phyloP scores from a whole-genome alignment of 345 rosid species.

The Theobroma cacao region DNA sequence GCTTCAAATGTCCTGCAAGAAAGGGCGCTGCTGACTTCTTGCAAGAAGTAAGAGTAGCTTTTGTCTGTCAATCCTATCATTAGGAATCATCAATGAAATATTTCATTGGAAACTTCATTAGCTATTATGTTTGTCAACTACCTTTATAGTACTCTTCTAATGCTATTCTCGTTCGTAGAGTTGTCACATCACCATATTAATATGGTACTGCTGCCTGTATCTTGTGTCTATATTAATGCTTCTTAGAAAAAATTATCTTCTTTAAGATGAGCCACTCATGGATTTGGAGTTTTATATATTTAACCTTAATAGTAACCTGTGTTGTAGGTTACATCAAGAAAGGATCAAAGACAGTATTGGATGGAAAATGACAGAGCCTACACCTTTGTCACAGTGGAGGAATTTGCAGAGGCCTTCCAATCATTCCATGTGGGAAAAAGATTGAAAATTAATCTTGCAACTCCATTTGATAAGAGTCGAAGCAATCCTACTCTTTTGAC shows the following conservation, averaged over 20 bases:
- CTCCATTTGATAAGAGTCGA: slow-evolving; percentile 50
- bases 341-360: slow-evolving; percentile 85
- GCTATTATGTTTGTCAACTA: neutral
- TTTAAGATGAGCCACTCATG: neutral
- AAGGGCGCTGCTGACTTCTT: slow-evolving; percentile 82
- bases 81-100: neutral
- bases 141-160: neutral
- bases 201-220: neutral
- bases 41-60: slow-evolving; percentile 57
- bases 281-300: neutral
- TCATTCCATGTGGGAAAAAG: slow-evolving; percentile 52
- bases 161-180: neutral
- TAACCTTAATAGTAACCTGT: neutral
- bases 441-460: slow-evolving; percentile 42
- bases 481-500: slow-evolving; percentile 69
- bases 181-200: neutral
- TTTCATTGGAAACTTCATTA: neutral
- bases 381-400: slow-evolving; percentile 49
- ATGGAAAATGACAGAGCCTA: slow-evolving; percentile 46
- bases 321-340: slow-evolving; percentile 71
- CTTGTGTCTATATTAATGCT: slow-evolving; percentile 5
- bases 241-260: slow-evolving; percentile 29
- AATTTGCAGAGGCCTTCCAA: slow-evolving; percentile 69
- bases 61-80: neutral
- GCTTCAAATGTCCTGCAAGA: slow-evolving; percentile 74